Base-by-base conservation (phyloP, 2,329 filamentous ascomycete species). In the Fusarium caatingaense region DNA sequence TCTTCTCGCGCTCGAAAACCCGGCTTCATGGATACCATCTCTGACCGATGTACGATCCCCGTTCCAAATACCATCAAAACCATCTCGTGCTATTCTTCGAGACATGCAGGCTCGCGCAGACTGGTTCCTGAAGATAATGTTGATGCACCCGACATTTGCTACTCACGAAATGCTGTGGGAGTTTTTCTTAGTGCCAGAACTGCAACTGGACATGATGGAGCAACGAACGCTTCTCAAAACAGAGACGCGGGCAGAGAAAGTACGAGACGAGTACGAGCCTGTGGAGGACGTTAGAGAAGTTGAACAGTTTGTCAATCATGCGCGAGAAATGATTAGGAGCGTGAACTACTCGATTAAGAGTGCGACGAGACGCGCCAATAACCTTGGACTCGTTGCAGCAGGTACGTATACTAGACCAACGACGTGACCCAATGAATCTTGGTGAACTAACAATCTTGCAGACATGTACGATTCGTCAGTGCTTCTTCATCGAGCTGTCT, bases 101-200 rank as follows among this genome's bases (percentile, higher is more conserved):
- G 94, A 98, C 74, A 91, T 94, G 54, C 97, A 99, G 78, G 83
- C 93, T 46, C 89, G 92, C 18, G 89, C 97, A 21, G 93, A 99
- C 79, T 91, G 89, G 72, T 98, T 98, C 74, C 83, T 99, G 72
- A 93, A 93, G 71, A 93, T 94, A 20, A 86, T 99, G 68, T 86
- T 99, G 27, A 86, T 88, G 11, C 96, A 99, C 76, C 92, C 95
- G 6, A 98, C 96, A 0, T 98, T 99, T 77, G 88, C 93, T 1
- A 97, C 93, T 1, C 97, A 99, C 76, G 96, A 99, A 82, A 93
- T 98, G 78, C 86, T 99, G 4, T 99, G 96, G 97, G 96, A 99
- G 75, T 99, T 99, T 81, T 97, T 99, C 80, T 86, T 99, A 1
- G 94, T 99, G 15, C 96, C 96, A 2, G 96, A 99, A 72, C 89